Evolutionary conservation across 1,139 yeast species (phyloP), one percentile per base, ranked within the genome.

Genomic region (Suhomyces terraborum): DNA sequence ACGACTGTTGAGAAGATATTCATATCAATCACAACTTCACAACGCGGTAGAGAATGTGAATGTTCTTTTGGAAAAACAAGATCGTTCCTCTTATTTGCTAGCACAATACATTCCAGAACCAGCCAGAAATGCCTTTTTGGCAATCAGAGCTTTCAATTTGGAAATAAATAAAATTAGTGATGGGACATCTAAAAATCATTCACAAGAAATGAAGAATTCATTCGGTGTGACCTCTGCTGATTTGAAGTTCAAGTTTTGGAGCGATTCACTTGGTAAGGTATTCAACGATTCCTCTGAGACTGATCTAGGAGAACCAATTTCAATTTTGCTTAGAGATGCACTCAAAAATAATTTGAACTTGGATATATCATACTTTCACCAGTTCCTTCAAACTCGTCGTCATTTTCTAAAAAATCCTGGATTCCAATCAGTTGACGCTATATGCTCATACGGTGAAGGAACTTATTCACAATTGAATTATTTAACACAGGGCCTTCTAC

Each of bases 361-460:
- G 47, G 81, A 79, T 45, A 51, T 80, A 24, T 61, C 76, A 2
- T 77, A 75, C 58, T 73, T 88, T 51, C 74, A 78, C 40, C 84
- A 82, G 47, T 74, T 82, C 56, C 61, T 87, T 17, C 80, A 78
- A 44, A 79, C 89, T 4, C 73, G 88, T 40, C 75, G 77, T 41
- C 71, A 74, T 44, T 77, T 78, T 48, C 60, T 80, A 31, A 66
- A 68, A 22, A 66, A 69, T 33, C 51, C 50, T 20, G 46, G 53
- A n/a, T 82, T 87, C 49, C 61, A 71, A 9, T 67, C 70, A 9
- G 57, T 75, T 1, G 81, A 82, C 37, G 80, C 78, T 30, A 73
- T 88, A 47, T 85, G 91, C 43, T 76, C 88, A 1, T 83, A 79
- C 54, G 95, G 95, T 2, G 95, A 88, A 58, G 94, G 94, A 1